Evolutionary conservation across 2,329 filamentous ascomycete species (phyloP), one percentile per base, ranked within the genome.

Genomic region (Teratosphaeria nubilosa): DNA sequence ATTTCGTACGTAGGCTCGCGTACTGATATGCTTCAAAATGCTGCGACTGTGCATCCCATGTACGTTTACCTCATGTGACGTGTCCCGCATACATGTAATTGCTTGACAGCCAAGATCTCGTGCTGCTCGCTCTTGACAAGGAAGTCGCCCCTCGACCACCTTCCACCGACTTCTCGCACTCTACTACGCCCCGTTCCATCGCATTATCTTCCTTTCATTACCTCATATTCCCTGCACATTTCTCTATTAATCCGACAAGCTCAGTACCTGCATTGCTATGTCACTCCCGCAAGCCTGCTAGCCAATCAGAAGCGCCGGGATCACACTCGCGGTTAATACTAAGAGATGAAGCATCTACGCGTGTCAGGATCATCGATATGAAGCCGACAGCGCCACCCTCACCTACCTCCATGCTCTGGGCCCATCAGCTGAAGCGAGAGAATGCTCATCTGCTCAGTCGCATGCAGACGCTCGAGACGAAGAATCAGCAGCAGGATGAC

Each of bases 361-460:
- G 41, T 48, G 22, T 20, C 16, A 22, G 41, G 20, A 20, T 48
- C n/a, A 48, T 22, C 41, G 16, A 20, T n/a, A 20, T 48, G 41
- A 48, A 48, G 32, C 32, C 53, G 25, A 34, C 56, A 54, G 32
- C 22, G 52, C 61, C 65, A 14, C 56, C 65, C 3, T 65, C 63
- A 3, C 65, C 67, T 3, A 64, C 62, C 0, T 60, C 63, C 11
- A 67, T 76, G 5, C 64, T 77, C 9, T 77, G 74, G 74, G 72
- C 70, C 0, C 70, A 74, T 30, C 72, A 75, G 53, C 65, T 76
- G 31, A 72, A 73, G 59, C 67, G 70, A 27, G 69, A 75, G 51
- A 69, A 76, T 58, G 63, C 60, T 3, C 63, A 67, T 52, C 65
- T 77, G 2, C 67, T 73, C 6, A 58, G 63, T 0, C 70, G 73